Evolutionary conservation across 768 basidiomycete species (phyloP).

Genomic region (Trametes cingulata): DNA sequence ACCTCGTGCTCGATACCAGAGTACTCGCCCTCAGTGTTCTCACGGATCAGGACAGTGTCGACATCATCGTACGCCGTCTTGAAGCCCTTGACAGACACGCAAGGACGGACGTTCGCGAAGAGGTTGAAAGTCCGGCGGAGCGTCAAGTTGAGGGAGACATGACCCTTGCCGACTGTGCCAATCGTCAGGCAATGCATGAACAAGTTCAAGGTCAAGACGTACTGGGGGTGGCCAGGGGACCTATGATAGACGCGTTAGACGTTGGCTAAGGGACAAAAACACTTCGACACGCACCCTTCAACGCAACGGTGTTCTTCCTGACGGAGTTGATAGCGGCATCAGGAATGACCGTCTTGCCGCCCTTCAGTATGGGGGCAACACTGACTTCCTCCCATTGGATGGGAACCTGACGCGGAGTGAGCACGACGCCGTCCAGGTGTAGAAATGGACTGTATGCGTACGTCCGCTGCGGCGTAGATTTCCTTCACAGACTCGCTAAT

Average conservation of each 20-base stretch:
- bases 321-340: constrained; percentile 88
- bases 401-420: constrained; percentile 64
- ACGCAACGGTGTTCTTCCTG: constrained; percentile 95
- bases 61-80: constrained; percentile 99
- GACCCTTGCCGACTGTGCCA: constrained; percentile 89
- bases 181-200: constrained; percentile 9
- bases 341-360: constrained; percentile 96
- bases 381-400: constrained; percentile 99
- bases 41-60: constrained; percentile 96
- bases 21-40: constrained; percentile 99
- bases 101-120: constrained; percentile 98
- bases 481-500: constrained; percentile 94
- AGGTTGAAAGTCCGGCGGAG: constrained; percentile 96
- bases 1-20: constrained; percentile 99
- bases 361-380: constrained; percentile 90
- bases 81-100: constrained; percentile 92
- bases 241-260: constrained; percentile 37
- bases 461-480: constrained; percentile 88
- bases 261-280: not conserved
- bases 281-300: constrained; percentile 72
- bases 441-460: constrained; percentile 33
- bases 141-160: constrained; percentile 97
- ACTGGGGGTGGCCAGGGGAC: constrained; percentile 98
- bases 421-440: constrained; percentile 1
- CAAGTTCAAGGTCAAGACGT: constrained; percentile 33